Evolutionary conservation across 75 land plant genomes (phyloP), one percentile per base, ranked within the genome.

Genomic region (Cunninghamia lanceolata): DNA sequence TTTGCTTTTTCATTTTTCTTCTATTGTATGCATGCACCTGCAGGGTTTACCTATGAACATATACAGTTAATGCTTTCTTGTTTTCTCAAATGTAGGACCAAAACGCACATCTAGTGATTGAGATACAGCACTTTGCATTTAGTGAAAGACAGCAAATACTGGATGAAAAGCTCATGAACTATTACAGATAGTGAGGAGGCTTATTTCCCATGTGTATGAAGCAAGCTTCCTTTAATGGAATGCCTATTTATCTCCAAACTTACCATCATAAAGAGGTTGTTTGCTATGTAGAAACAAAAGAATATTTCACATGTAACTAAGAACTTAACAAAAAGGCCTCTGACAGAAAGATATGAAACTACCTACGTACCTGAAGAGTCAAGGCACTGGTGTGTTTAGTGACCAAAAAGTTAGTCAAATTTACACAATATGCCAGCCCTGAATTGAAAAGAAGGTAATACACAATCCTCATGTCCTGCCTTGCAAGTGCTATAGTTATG

Each of bases 371-470:
- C 92, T 93, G 95, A 79, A 93, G 95, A 34, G 95, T 93, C 19
- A 93, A 68, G 50, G 95, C 90, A 87, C 94, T 93, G 34, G 95
- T 93, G 71, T 93, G 92, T 88, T 93, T 93, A 7, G 95, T 93
- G 17, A 93, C 95, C 90, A 93, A 84, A 77, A 93, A 93, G 84
- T 93, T 93, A 40, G 88, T 87, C 77, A 95, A 89, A 66, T 95
- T 95, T 13, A 92, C 97, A 68, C 88, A 92, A 91, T 95, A 95
- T 14, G 97, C 97, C 92, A 94, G 88, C 34, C 87, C 84, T 40
- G 97, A 94, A 85, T 95, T 95, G 25, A 95, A 66, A 5, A 89
- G 47, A 84, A 95, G 93, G 74, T 93, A 86, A 35, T 90, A 39
- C 86, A 92, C 83, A 53, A 95, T 92, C 73, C 36, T 80, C 39